A percentile compares a stretch with the other conserved stretches of the same genome.
phyloP scores from a whole-genome alignment of 2,329 filamentous ascomycete species.

The Parascedosporium putredinis region DNA sequence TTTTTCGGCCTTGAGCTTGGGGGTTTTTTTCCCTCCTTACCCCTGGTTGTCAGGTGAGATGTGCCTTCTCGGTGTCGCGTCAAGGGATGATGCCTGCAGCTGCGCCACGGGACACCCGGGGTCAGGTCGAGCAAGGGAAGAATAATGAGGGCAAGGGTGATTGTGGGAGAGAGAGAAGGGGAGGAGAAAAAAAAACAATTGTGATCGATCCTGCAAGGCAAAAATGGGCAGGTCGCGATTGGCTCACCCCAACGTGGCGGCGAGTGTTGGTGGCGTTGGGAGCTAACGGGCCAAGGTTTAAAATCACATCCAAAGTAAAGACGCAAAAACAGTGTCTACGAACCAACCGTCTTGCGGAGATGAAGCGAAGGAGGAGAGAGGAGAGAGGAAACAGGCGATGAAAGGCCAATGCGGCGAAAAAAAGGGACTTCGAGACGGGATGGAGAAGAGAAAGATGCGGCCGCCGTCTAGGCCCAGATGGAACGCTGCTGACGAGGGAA shows the following conservation, averaged over 20 bases:
- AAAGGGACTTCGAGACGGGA: too few relatives aligned
- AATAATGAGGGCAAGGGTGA: neutral
- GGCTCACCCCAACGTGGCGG: neutral
- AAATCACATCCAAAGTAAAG: too few relatives aligned
- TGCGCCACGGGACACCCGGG: slow-evolving; percentile 1
- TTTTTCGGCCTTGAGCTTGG: neutral
- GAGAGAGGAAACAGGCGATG: too few relatives aligned
- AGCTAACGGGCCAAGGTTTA: neutral
- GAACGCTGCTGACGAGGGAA: too few relatives aligned
- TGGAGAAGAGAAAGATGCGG: too few relatives aligned
- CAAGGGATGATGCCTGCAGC: neutral
- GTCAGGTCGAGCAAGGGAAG: neutral
- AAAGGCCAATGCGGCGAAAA: too few relatives aligned
- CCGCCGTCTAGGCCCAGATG: too few relatives aligned
- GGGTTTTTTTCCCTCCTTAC: neutral
- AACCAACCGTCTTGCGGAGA: neutral
- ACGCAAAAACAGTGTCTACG: neutral
- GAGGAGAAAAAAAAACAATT: neutral
- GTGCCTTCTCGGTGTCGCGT: neutral
- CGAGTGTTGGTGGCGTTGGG: neutral
- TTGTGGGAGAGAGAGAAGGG: neutral
- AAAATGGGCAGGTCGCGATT: neutral
- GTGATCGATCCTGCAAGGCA: neutral
- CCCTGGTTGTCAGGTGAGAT: neutral
- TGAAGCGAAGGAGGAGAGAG: neutral